These are phyloP conservation scores for Remersonia thermophila DNA, from an alignment of 2,329 filamentous ascomycete species.

Conservation along the genomic window DNA sequence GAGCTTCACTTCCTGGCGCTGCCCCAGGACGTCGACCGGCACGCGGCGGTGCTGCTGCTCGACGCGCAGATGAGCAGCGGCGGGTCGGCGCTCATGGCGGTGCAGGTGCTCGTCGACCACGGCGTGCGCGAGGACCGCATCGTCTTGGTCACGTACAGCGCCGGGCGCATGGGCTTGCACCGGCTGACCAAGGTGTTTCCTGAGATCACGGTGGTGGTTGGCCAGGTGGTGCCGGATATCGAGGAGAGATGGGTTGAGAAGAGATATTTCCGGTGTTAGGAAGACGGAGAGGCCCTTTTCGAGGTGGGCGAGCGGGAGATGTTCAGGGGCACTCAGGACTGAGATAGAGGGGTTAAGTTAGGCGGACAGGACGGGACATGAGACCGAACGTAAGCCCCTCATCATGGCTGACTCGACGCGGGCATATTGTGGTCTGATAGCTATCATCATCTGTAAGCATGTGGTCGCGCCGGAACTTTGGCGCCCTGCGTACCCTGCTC, in stretches of 20 bases:
- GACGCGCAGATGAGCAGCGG: constrained; percentile 94
- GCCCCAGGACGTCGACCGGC: constrained; percentile 56
- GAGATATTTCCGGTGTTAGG: constrained; percentile 76
- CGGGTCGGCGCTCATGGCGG: constrained; percentile 78
- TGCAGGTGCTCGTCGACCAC: constrained; percentile 89
- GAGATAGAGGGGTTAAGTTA: neutral
- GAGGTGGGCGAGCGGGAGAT: too few relatives aligned
- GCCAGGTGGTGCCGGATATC: constrained; percentile 66
- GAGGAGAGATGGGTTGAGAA: constrained; percentile 85
- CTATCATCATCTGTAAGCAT: too few relatives aligned
- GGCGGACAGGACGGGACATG: too few relatives aligned
- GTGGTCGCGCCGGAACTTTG: too few relatives aligned
- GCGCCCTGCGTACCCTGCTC: too few relatives aligned
- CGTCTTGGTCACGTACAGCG: constrained; percentile 85
- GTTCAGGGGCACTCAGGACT: neutral
- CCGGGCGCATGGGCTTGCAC: constrained; percentile 72
- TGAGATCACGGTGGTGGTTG: constrained; percentile 73
- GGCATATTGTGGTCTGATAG: too few relatives aligned
- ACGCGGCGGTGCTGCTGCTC: constrained; percentile 73
- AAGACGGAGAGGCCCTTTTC: too few relatives aligned
- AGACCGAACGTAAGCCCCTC: too few relatives aligned
- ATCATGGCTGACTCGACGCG: too few relatives aligned
- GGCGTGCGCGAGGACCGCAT: constrained; percentile 76
- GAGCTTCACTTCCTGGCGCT: constrained; percentile 84
- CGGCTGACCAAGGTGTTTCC: constrained; percentile 82